Base-by-base conservation (phyloP, 1,139 yeast species). In the Lodderomyces orthopsilosis region DNA sequence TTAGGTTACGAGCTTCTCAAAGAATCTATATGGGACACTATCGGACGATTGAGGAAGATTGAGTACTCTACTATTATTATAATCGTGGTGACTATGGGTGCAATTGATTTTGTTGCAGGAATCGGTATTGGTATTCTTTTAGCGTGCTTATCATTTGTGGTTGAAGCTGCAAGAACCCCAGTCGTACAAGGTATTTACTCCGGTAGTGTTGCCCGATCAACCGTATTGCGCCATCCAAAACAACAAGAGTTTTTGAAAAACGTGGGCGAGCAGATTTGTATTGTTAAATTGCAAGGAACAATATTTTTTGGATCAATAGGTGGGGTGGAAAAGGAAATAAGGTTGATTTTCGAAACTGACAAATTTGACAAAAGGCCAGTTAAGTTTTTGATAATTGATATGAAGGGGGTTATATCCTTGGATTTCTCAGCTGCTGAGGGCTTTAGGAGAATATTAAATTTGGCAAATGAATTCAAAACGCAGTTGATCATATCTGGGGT, bases 401-500 rank as follows among this genome's bases (percentile, higher is more conserved):
- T 93, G 75, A 82, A 84, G 50, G 82, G 85, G 33, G 96, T 93
- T 22, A 69, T 73, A 37, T 83, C 86, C 36, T 81, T 93, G 53
- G 99, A 93, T 63, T 93, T 87, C 56, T 86, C 96, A 33, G 98
- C 98, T 0, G 96, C 97, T 6, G 98, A 93, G 63, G 96, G 98
- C 0, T 88, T 93, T 61, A 81, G 91, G 53, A 74, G 97, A 52
- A 85, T 94, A 50, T 81, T 88, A 59, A 84, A 95, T 50, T 75
- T 89, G 53, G 70, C 90, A 17, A 80, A 79, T 48, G 83, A 85
- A 19, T 84, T 81, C 51, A 74, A 74, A 42, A 85, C 94, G 18
- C 85, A 79, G 51, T 68, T 93, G 58, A 76, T 91, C 22, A 75
- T 93, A 36, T 84, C 95, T 1, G 87, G 96, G 1, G 91, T 91